These are phyloP conservation scores for Nemania abortiva DNA, from an alignment of 2,329 filamentous ascomycete species.

Conservation along the genomic window DNA sequence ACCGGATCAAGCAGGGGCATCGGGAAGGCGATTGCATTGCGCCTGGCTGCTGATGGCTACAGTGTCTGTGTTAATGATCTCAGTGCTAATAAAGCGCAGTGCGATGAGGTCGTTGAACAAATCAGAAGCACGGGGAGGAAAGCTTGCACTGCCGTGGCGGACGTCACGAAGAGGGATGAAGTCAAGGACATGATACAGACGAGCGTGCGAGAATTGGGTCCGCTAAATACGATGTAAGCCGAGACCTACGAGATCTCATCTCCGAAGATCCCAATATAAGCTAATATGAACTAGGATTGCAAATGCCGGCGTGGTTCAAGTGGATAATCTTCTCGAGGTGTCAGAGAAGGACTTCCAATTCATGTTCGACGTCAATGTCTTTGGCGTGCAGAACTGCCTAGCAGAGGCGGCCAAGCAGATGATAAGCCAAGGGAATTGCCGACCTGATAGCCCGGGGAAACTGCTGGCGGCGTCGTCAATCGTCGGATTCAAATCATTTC, in stretches of 20 bases:
- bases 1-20: slow-evolving; percentile 55
- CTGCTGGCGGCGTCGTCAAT: slow-evolving; percentile 67
- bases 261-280: background rate
- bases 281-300: slow-evolving; percentile 59
- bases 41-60: slow-evolving; percentile 74
- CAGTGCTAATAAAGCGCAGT: slow-evolving; percentile 61
- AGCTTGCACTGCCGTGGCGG: slow-evolving; percentile 67
- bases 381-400: slow-evolving; percentile 75
- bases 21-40: slow-evolving; percentile 72
- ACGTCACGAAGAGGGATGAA: slow-evolving; percentile 68
- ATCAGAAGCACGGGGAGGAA: slow-evolving; percentile 65
- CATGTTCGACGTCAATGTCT: slow-evolving; percentile 75
- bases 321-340: slow-evolving; percentile 67
- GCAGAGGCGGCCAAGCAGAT: slow-evolving; percentile 72
- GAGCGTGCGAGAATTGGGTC: slow-evolving; percentile 66
- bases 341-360: slow-evolving; percentile 67
- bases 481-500: slow-evolving; percentile 70
- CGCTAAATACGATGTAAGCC: slow-evolving; percentile 56
- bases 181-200: slow-evolving; percentile 64
- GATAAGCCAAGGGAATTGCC: slow-evolving; percentile 68
- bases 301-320: slow-evolving; percentile 72
- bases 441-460: slow-evolving; percentile 54
- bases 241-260: background rate
- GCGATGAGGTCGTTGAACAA: slow-evolving; percentile 65
- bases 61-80: slow-evolving; percentile 75